Conservation (phyloP, 208 protist species). For the Herpetomonas tarakana region DNA sequence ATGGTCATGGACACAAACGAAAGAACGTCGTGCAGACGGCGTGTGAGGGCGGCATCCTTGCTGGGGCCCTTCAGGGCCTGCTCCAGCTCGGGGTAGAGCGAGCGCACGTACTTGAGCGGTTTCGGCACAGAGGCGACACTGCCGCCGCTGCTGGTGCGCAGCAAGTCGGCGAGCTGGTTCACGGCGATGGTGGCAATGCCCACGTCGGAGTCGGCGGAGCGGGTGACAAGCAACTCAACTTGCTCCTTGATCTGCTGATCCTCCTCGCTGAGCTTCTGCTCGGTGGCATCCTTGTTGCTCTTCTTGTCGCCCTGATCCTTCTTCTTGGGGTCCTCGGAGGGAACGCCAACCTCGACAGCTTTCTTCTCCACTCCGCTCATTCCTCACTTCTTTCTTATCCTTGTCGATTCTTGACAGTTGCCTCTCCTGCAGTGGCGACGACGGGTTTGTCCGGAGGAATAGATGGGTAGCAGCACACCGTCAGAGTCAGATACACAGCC, state of each 20-base stretch:
- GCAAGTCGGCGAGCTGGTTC: slow-evolving; percentile 89
- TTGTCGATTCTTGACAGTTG: no score
- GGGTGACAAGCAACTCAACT: slow-evolving; percentile 92
- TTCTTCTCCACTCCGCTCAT: slow-evolving; percentile 32
- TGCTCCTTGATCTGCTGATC: slow-evolving; percentile 94
- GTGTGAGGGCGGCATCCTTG: slow-evolving; percentile 44
- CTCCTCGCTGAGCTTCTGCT: slow-evolving; percentile 90
- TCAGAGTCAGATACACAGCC: no score
- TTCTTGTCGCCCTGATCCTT: slow-evolving; percentile 50
- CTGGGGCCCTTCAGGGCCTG: slow-evolving; percentile 63
- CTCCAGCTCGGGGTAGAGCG: slow-evolving; percentile 94
- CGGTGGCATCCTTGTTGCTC: slow-evolving; percentile 35
- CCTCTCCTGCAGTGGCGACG: not conserved
- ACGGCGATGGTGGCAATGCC: slow-evolving; percentile 86
- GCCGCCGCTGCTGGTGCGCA: slow-evolving; percentile 93
- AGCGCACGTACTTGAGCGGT: slow-evolving; percentile 98
- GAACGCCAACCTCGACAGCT: slow-evolving; percentile 44
- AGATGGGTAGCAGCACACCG: no score
- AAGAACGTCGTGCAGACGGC: slow-evolving; percentile 96
- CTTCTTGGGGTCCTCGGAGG: slow-evolving; percentile 60
- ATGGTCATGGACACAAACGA: slow-evolving; percentile 98
- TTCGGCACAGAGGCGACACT: slow-evolving; percentile 99
- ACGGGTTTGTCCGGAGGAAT: no score
- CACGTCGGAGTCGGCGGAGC: slow-evolving; percentile 68
- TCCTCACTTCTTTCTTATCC: no score